phyloP scores from a whole-genome alignment of 495 filamentous ascomycete species.

The Penicillium subrubescens region DNA sequence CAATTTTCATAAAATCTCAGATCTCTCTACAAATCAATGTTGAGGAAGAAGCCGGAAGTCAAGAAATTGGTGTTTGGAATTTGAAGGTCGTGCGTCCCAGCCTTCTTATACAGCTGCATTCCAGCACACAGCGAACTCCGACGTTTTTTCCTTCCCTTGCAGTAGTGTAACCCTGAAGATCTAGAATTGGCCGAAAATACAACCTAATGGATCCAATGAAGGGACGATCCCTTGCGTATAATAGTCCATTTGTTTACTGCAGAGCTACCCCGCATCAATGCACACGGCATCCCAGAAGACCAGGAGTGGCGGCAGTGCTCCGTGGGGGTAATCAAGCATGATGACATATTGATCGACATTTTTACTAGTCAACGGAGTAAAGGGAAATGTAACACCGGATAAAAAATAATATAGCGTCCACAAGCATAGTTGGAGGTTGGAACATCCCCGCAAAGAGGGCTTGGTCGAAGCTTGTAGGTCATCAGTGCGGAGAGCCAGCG shows the following conservation, averaged over 20 bases:
- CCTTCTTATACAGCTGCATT: conserved; percentile 12
- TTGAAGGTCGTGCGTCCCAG: not conserved
- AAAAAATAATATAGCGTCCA: not conserved
- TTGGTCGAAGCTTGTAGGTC: conserved; percentile 11
- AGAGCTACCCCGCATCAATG: conserved; percentile 15
- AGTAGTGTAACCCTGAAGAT: conserved; percentile 9
- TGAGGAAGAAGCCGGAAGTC: not conserved
- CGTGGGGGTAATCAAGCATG: not conserved
- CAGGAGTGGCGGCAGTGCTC: not conserved
- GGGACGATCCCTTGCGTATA: not conserved
- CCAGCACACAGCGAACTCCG: conserved; percentile 7
- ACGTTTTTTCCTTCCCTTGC: not conserved
- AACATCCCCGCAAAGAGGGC: conserved; percentile 1
- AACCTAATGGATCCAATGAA: not conserved
- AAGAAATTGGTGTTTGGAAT: not conserved
- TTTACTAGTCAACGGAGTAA: not conserved
- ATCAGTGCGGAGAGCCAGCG: conserved; percentile 9
- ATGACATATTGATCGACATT: conserved; percentile 19
- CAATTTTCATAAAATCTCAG: not conserved
- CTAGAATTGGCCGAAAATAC: not conserved
- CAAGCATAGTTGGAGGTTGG: not conserved
- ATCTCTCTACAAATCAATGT: not conserved
- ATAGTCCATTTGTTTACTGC: not conserved
- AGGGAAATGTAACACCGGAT: conserved; percentile 12
- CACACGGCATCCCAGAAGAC: not conserved